Evolutionary conservation across 495 filamentous ascomycete genomes (phyloP).

Genomic region (Cudoniella acicularis): DNA sequence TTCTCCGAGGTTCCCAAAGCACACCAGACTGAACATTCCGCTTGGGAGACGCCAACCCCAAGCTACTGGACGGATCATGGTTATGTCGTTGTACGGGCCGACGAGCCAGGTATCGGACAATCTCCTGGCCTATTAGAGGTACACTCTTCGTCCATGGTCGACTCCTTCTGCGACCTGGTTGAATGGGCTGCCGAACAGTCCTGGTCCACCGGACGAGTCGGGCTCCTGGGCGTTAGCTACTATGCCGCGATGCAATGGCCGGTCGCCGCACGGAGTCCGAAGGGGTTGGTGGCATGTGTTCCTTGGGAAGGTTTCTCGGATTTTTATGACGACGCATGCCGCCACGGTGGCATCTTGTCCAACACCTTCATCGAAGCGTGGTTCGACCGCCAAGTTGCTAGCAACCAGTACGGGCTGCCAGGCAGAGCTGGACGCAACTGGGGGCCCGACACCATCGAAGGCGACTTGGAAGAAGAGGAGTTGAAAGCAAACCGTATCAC

Average conservation of each 20-base stretch:
- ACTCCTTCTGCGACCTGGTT: slow-evolving; percentile 42
- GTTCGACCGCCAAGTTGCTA: slow-evolving; percentile 61
- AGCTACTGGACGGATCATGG: slow-evolving; percentile 35
- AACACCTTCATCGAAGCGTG: slow-evolving; percentile 60
- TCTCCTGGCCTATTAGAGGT: slow-evolving; percentile 37
- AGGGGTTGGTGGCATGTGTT: slow-evolving; percentile 38
- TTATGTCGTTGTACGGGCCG: slow-evolving; percentile 41
- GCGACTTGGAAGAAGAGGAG: slow-evolving; percentile 51
- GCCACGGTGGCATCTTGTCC: slow-evolving; percentile 61
- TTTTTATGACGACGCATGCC: slow-evolving; percentile 36
- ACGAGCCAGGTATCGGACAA: slow-evolving; percentile 38
- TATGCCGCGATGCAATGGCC: slow-evolving; percentile 40
- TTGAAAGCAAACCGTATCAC: slow-evolving; percentile 44
- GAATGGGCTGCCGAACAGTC: slow-evolving; percentile 35
- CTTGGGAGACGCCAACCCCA: slow-evolving; percentile 45
- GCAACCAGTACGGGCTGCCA: slow-evolving; percentile 58
- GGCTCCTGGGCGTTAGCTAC: slow-evolving; percentile 41
- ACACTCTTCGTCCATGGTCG: slow-evolving; percentile 35
- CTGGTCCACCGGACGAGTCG: slow-evolving; percentile 44
- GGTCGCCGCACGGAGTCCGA: slow-evolving; percentile 36
- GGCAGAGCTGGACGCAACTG: too few species aligned
- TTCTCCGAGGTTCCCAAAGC: slow-evolving; percentile 34
- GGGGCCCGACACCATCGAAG: slow-evolving; percentile 43
- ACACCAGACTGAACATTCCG: slow-evolving; percentile 26
- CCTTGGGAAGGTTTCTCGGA: slow-evolving; percentile 45